These are phyloP conservation scores for Sorghum bicolor DNA, from an alignment of 176 grass and related monocot genomes.

Conservation along the genomic window Sorghum_bicolor_NCBIv3 NC_012872.2:67755501-67756000, in stretches of 20 bases:
- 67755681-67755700: background rate
- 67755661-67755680: background rate
- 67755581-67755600: too few species aligned
- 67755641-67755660: background rate
- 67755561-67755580: background rate
- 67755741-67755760: background rate
- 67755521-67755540: background rate
- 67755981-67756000: background rate
- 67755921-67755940: background rate
- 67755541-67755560: background rate
- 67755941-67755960: background rate
- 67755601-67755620: background rate
- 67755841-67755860: background rate
- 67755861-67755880: background rate
- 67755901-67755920: background rate
- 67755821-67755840: background rate
- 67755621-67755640: background rate
- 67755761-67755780: background rate
- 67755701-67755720: background rate
- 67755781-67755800: background rate
- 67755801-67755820: background rate
- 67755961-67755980: background rate
- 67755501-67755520: background rate
- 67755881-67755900: background rate
- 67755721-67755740: background rate